phyloP scores from a whole-genome alignment of 306 rosid species.

The Heteromeles arbutifolia region DNA sequence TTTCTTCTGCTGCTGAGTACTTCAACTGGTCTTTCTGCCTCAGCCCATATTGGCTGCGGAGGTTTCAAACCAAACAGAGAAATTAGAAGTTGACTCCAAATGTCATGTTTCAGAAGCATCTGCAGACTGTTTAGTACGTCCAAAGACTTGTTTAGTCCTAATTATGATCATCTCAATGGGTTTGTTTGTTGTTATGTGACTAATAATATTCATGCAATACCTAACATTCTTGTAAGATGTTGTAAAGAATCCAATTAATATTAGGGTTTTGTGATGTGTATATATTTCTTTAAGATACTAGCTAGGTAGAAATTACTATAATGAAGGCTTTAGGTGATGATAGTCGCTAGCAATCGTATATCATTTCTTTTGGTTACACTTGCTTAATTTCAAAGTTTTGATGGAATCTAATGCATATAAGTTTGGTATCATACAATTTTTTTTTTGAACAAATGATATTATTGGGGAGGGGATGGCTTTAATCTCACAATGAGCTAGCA shows the following conservation, averaged over 20 bases:
- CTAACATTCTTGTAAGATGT: background rate
- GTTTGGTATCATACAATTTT: too few relatives aligned
- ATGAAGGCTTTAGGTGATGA: background rate
- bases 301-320: background rate
- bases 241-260: background rate
- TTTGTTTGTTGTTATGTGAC: background rate
- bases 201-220: background rate
- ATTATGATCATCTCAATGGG: background rate
- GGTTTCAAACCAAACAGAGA: background rate
- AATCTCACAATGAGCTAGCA: too few relatives aligned
- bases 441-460: too few relatives aligned
- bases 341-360: background rate
- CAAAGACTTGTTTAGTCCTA: background rate
- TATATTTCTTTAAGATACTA: background rate
- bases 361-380: too few relatives aligned
- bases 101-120: background rate
- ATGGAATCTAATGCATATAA: too few relatives aligned
- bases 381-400: too few relatives aligned
- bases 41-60: constrained; percentile 87
- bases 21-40: constrained; percentile 48
- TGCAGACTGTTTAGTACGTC: background rate
- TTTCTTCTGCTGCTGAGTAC: constrained; percentile 25
- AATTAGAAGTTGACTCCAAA: background rate
- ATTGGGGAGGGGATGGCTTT: too few relatives aligned
- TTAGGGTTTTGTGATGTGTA: background rate